Conservation (phyloP, 2,329 filamentous ascomycete genomes). For the Colletotrichum ledebouriae region DNA sequence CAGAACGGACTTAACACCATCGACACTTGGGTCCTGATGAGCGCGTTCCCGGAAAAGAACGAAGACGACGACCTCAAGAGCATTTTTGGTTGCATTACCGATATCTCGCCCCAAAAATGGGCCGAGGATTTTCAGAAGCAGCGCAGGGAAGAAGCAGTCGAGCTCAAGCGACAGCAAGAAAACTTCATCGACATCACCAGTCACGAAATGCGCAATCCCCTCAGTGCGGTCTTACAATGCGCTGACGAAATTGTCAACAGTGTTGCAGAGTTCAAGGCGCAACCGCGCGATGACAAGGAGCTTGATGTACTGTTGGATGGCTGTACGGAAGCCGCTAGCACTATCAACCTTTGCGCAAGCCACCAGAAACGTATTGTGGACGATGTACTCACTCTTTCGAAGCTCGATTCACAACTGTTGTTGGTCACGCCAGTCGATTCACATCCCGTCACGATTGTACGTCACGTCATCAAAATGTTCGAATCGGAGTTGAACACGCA, state of each 20-base stretch:
- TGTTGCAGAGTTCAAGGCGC: conserved; percentile 58
- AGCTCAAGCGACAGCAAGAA: conserved; percentile 79
- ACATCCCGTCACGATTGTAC: conserved; percentile 76
- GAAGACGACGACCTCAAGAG: conserved; percentile 75
- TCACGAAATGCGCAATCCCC: conserved; percentile 82
- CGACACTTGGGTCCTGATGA: conserved; percentile 84
- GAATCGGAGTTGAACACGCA: conserved; percentile 80
- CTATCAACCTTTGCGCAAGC: conserved; percentile 83
- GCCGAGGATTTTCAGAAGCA: conserved; percentile 84
- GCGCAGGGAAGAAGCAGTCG: conserved; percentile 83
- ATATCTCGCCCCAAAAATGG: conserved; percentile 88
- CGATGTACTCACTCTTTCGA: conserved; percentile 75
- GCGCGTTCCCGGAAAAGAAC: conserved; percentile 79
- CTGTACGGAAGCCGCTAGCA: conserved; percentile 82
- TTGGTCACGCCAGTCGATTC: conserved; percentile 78
- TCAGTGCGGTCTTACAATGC: conserved; percentile 81
- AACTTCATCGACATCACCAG: conserved; percentile 82
- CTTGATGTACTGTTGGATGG: conserved; percentile 64
- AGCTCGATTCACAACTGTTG: conserved; percentile 78
- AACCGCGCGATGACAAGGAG: conserved; percentile 52
- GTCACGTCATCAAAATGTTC: conserved; percentile 82
- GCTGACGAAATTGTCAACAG: conserved; percentile 77
- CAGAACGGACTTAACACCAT: conserved; percentile 70
- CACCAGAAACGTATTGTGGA: conserved; percentile 82
- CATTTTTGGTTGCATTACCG: conserved; percentile 85